phyloP scores from a whole-genome alignment of 768 basidiomycete species.

The Mycena rosella region DNA sequence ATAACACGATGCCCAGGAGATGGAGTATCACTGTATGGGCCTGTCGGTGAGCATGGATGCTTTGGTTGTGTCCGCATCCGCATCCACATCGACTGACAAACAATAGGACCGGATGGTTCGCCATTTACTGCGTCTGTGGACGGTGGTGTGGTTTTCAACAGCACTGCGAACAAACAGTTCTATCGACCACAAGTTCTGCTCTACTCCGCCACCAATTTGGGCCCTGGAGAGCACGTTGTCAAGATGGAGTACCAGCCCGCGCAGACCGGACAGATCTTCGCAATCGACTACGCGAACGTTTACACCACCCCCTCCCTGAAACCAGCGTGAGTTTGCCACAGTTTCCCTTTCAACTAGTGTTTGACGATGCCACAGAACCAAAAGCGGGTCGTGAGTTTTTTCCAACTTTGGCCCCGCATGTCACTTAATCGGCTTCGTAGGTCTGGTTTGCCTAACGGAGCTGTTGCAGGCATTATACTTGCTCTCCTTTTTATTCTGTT shows the following conservation, averaged over 20 bases:
- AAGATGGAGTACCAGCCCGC: constrained; percentile 34
- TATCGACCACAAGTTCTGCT: constrained; percentile 42
- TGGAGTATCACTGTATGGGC: constrained; percentile 60
- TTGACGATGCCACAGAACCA: constrained; percentile 24
- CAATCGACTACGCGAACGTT: constrained; percentile 48
- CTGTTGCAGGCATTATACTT: constrained; percentile 39
- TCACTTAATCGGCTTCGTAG: constrained; percentile 3
- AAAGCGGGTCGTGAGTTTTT: constrained; percentile 11
- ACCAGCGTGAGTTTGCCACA: constrained; percentile 26
- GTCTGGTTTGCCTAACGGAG: constrained; percentile 28
- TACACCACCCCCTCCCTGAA: constrained; percentile 43
- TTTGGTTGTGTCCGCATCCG: too few species aligned
- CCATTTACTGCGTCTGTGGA: constrained; percentile 53
- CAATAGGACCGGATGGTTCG: constrained; percentile 45
- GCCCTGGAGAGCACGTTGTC: constrained; percentile 37
- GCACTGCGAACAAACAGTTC: constrained; percentile 40
- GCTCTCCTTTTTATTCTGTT: constrained; percentile 33
- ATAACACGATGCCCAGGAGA: constrained; percentile 49
- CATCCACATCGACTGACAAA: not conserved
- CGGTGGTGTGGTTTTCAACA: constrained; percentile 38
- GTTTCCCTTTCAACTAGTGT: not conserved
- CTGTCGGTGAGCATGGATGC: constrained; percentile 42
- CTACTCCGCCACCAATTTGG: constrained; percentile 32
- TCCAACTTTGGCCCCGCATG: not conserved
- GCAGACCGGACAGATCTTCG: constrained; percentile 39